phyloP scores from a whole-genome alignment of 1,139 yeast genomes.

The Zhuliangozyma parablackwelliae region DNA sequence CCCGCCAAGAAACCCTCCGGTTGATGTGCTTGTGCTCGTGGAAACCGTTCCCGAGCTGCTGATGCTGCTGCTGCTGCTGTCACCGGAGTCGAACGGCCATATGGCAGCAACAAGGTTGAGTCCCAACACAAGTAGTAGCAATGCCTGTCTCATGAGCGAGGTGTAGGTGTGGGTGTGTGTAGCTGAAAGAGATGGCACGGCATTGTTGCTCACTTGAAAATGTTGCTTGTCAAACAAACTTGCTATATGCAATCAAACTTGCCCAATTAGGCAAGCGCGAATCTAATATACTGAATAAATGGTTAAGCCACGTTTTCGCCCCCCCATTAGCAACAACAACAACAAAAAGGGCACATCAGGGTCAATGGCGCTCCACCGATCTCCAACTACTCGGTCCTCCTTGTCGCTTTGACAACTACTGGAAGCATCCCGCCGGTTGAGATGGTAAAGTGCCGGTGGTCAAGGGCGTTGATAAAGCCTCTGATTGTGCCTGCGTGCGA shows the following conservation, averaged over 20 bases:
- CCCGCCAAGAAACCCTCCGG: background rate
- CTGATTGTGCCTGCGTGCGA: conserved; percentile 63
- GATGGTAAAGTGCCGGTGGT: conserved; percentile 52
- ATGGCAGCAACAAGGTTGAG: conserved; percentile 1
- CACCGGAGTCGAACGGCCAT: conserved; percentile 2
- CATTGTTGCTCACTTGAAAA: too few relatives aligned
- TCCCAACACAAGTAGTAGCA: background rate
- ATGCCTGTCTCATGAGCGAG: too few relatives aligned
- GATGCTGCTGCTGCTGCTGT: background rate
- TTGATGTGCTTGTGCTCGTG: background rate
- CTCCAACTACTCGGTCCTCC: background rate
- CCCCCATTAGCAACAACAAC: too few relatives aligned
- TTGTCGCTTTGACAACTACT: conserved; percentile 40
- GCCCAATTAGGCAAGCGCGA: too few relatives aligned
- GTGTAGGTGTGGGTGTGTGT: too few relatives aligned
- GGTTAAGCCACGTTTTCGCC: too few relatives aligned
- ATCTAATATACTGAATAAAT: too few relatives aligned
- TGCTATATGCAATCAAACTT: too few relatives aligned
- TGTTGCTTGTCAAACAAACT: too few relatives aligned
- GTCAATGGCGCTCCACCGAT: background rate
- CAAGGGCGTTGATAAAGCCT: conserved; percentile 46
- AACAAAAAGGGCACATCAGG: too few relatives aligned
- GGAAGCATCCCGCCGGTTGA: conserved; percentile 60
- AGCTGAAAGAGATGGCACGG: too few relatives aligned
- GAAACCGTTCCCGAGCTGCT: background rate